Base-by-base conservation (phyloP, 768 basidiomycete genomes). In the Kwoniella botswanensis region DNA sequence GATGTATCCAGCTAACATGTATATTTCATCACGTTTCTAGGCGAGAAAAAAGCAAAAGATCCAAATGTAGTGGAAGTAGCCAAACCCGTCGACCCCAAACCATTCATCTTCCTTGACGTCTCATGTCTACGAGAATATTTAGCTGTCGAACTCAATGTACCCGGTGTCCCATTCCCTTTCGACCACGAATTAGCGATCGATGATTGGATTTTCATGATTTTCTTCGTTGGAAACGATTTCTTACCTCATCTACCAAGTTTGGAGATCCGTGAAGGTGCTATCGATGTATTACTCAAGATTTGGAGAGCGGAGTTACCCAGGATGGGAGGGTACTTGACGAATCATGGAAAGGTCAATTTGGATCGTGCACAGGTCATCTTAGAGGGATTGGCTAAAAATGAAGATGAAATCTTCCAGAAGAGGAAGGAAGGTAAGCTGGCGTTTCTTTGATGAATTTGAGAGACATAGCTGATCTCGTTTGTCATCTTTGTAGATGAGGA, bases 21-120 rank as follows among this genome's bases (percentile, higher is more conserved):
- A 60, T 46, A 12, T 44, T 15, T 50, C 24, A 15, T 52, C 17
- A 35, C 43, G 35, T 53, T 17, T 17, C 21, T 43, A 90, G 86
- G 88, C 87, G 79, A 82, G 61, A 80, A 84, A 87, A 90, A 85
- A 88, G 84, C 86, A 86, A 83, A 91, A 89, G 86, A 84, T 59
- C 71, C 81, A 18, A 80, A 84, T 46, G 78, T 83, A 29, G 82
- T 83, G 55, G 80, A 78, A 64, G 80, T 88, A 87, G 73, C 86
- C 87, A 79, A 78, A 67, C 85, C 89, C 1, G 79, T 81, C 68
- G 90, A 91, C 79, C 91, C 93, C 84, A 95, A 94, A 83, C 97
- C 97, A 15, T 99, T 97, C 87, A 98, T 99, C 85, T 98, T 97
- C 88, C 93, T 99, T 84, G 96, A 98, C 87, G 93, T 99, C 85